phyloP scores from a whole-genome alignment of 768 basidiomycete species.

The Myochromella boudieri region DNA sequence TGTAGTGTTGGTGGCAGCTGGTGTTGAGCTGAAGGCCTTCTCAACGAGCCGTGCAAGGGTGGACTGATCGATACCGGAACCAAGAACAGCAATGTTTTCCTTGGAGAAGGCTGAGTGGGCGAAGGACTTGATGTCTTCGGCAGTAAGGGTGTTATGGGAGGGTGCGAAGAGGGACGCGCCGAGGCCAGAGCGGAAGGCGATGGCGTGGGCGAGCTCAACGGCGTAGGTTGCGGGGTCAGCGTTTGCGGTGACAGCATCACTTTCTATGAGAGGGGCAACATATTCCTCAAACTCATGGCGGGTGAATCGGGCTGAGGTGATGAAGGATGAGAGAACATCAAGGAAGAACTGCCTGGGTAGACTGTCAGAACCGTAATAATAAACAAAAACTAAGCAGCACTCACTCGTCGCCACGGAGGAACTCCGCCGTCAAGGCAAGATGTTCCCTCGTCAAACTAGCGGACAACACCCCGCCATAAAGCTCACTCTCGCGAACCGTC shows the following conservation, averaged over 20 bases:
- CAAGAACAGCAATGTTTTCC: conserved; percentile 82
- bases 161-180: conserved; percentile 87
- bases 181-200: conserved; percentile 94
- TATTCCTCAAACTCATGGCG: conserved; percentile 78
- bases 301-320: conserved; percentile 80
- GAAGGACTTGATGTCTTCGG: conserved; percentile 70
- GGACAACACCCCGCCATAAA: conserved; percentile 90
- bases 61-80: conserved; percentile 78
- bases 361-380: background rate
- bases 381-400: conserved; percentile 32
- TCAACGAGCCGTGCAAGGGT: conserved; percentile 71
- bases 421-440: conserved; percentile 91
- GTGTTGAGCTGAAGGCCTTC: conserved; percentile 53
- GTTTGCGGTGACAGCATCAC: conserved; percentile 64
- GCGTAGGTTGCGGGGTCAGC: conserved; percentile 67
- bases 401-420: conserved; percentile 93
- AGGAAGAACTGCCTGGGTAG: conserved; percentile 79
- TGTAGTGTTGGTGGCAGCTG: conserved; percentile 35
- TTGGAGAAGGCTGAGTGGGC: conserved; percentile 74
- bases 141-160: conserved; percentile 60
- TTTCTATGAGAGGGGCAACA: conserved; percentile 66
- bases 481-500: conserved; percentile 88
- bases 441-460: conserved; percentile 85
- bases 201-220: conserved; percentile 81
- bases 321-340: conserved; percentile 80